Evolutionary conservation across 2,329 filamentous ascomycete species (phyloP).

Genomic region (Pseudocercospora macadamiae): DNA sequence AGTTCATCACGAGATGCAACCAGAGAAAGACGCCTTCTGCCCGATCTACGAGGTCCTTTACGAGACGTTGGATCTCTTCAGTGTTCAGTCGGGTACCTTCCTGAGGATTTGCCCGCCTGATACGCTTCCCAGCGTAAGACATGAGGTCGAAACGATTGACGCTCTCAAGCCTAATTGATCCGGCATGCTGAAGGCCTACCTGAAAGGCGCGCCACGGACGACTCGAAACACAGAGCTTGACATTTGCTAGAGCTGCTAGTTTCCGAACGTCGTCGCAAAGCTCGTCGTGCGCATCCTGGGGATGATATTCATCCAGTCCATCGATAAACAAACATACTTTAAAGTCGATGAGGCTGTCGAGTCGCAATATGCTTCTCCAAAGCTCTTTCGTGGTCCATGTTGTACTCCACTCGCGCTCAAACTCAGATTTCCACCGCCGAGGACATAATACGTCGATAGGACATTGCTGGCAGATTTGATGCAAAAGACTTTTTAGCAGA

Average conservation of each 20-base stretch:
- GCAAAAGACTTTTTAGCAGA: slow-evolving; percentile 18
- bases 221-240: slow-evolving; percentile 26
- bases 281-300: slow-evolving; percentile 10
- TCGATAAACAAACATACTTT: slow-evolving; percentile 24
- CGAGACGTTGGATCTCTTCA: too few relatives aligned
- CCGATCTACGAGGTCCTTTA: too few relatives aligned
- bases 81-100: too few relatives aligned
- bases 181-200: too few relatives aligned
- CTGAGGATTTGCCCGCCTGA: too few relatives aligned
- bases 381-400: slow-evolving; percentile 3
- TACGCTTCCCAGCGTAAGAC: too few relatives aligned
- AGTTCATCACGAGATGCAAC: too few relatives aligned
- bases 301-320: slow-evolving; percentile 26
- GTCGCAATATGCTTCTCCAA: neutral
- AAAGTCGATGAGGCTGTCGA: neutral
- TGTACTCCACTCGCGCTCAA: neutral
- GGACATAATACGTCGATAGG: neutral
- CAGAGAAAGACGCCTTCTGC: too few relatives aligned
- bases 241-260: neutral
- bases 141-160: too few relatives aligned
- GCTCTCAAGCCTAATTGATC: too few relatives aligned
- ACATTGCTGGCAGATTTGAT: slow-evolving; percentile 18
- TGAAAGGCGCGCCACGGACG: slow-evolving; percentile 23
- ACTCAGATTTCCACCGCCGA: neutral
- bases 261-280: slow-evolving; percentile 3